Base-by-base conservation (phyloP, 164 flowering plant genomes). In the Macadamia tetraphylla region DNA sequence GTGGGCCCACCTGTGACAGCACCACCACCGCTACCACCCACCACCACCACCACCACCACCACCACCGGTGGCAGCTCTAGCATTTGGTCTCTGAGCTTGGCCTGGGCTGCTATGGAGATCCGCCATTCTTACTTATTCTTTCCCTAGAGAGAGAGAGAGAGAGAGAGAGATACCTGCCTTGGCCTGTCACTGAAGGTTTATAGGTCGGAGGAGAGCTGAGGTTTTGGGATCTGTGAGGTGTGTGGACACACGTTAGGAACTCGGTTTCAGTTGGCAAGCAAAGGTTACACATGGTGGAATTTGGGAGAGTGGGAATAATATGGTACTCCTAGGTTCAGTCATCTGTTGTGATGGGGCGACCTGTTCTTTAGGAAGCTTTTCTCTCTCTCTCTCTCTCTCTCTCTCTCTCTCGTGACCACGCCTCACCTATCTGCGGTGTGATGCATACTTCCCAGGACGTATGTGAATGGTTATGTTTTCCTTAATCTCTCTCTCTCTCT, bases 61-160 rank as follows among this genome's bases (percentile, higher is more conserved):
- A 35, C 40, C 40, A 5, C 40, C 40, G 40, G 40, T 35, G 40
- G 40, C 40, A 2, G 40, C 40, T 35, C 40, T 35, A 2, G 13
- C 51, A 46, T 71, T 64, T 4, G 29, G 64, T 53, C 70, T 23
- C 51, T 46, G 51, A 3, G 51, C 13, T 46, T 61, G 71, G 30
- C 62, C 49, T 57, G 57, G 46, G 63, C 9, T 43, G n/a, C 70
- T 62, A 42, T 66, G 77, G 12, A 77, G 81, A 59, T 80, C 79
- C 1, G 80, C 78, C 84, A 79, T 80, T 40, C 67, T 68, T 48
- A 63, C 6, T 6, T 14, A 12, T 15, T 17, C 57, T 14, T 4
- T 17, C 18, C 53, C 53, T 15, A 48, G 58, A 15, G 12, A 70
- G 57, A 49, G 58, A 4, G 51, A 8, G 12, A 8, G 51, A 46